Evolutionary conservation across 2,329 filamentous ascomycete genomes (phyloP).

Genomic region (Hirsutella rhossiliensis): DNA sequence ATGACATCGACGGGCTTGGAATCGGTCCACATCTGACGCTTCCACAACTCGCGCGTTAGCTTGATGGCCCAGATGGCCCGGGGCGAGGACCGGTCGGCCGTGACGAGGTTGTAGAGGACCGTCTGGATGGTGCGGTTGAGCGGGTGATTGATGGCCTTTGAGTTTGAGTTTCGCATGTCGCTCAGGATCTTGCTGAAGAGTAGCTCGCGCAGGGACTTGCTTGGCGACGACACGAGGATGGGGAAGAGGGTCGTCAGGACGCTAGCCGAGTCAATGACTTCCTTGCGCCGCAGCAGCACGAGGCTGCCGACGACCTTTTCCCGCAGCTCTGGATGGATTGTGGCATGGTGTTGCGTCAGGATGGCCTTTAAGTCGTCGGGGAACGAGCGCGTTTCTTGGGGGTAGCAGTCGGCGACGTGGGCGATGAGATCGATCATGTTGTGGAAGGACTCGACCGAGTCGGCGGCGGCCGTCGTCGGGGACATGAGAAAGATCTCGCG

Average conservation of each 20-base stretch:
- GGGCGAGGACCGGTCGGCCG: conserved; percentile 69
- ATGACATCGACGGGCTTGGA: conserved; percentile 94
- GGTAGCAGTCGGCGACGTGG: conserved; percentile 90
- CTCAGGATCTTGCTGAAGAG: conserved; percentile 84
- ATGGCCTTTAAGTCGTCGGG: conserved; percentile 72
- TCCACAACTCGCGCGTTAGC: conserved; percentile 91
- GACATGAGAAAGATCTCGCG: conserved; percentile 83
- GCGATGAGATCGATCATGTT: conserved; percentile 90
- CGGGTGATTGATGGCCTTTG: conserved; percentile 78
- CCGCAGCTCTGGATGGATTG: conserved; percentile 70
- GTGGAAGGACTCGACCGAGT: conserved; percentile 71
- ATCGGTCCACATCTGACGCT: conserved; percentile 90
- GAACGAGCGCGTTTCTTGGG: conserved; percentile 64
- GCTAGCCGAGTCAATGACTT: conserved; percentile 73
- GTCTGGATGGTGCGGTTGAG: conserved; percentile 90
- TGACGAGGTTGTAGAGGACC: conserved; percentile 82
- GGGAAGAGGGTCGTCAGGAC: conserved; percentile 90
- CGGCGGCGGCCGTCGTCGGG: conserved; percentile 64
- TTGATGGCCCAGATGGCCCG: conserved; percentile 95
- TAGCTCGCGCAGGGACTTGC: conserved; percentile 74
- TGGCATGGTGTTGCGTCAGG: conserved; percentile 68
- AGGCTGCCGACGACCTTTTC: conserved; percentile 92
- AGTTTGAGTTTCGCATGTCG: conserved; percentile 79
- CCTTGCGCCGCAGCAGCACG: conserved; percentile 79
- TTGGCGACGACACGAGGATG: conserved; percentile 81